A percentile compares a stretch with the other conserved stretches of the same genome.
Evolutionary conservation across 768 basidiomycete species (phyloP).

Genomic region (Gloeopeniophorella convolvens): DNA sequence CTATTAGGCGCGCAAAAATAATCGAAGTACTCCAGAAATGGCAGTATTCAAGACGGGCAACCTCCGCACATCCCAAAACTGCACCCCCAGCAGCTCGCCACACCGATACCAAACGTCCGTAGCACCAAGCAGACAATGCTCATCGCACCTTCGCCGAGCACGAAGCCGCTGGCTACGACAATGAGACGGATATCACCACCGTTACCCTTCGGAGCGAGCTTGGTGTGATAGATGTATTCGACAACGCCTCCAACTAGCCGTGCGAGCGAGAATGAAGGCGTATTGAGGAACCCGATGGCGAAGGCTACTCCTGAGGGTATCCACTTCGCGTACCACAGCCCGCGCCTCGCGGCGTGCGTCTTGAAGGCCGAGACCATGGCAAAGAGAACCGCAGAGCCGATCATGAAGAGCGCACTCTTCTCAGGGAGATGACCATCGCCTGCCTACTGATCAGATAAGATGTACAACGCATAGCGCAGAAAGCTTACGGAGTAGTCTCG

Average conservation of each 20-base stretch:
- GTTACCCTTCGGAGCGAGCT: constrained; percentile 40
- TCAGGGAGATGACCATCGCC: constrained; percentile 80
- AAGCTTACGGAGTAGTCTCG: constrained; percentile 63
- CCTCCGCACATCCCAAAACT: constrained; percentile 64
- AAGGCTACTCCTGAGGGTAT: constrained; percentile 93
- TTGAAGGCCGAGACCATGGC: constrained; percentile 62
- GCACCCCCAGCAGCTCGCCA: constrained; percentile 85
- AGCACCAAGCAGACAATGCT: constrained; percentile 75
- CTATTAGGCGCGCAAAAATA: too few species aligned
- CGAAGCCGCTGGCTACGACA: constrained; percentile 90
- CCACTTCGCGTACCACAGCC: constrained; percentile 58
- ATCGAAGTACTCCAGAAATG: too few species aligned
- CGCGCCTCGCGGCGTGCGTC: constrained; percentile 44
- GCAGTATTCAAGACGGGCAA: constrained; percentile 31
- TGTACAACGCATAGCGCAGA: background rate
- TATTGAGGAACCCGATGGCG: constrained; percentile 93
- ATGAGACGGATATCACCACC: constrained; percentile 66
- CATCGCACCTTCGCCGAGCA: constrained; percentile 88
- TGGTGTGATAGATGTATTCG: constrained; percentile 60
- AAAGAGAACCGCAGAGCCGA: constrained; percentile 67
- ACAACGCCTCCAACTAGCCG: constrained; percentile 82
- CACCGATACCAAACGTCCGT: constrained; percentile 67
- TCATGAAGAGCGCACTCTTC: constrained; percentile 72
- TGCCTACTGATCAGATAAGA: constrained; percentile 31
- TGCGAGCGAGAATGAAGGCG: constrained; percentile 90